phyloP scores from a whole-genome alignment of 75 land plant genomes.

The Sequoia sempervirens region DNA sequence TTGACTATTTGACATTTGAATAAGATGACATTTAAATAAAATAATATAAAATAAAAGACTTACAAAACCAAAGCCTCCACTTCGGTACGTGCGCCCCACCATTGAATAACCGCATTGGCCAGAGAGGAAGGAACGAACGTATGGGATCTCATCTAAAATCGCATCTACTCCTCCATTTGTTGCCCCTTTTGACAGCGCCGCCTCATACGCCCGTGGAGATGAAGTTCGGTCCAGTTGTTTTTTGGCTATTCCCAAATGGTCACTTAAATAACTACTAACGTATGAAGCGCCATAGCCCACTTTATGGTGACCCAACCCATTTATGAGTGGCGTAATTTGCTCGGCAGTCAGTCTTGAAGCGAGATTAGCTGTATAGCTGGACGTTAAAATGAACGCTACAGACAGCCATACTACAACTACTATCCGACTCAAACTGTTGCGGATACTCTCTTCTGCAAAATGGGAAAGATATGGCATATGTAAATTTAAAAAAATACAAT shows the following conservation, averaged over 20 bases:
- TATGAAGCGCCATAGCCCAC: constrained; percentile 23
- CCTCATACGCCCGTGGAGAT: neutral
- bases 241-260: neutral
- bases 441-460: constrained; percentile 53
- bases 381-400: constrained; percentile 64
- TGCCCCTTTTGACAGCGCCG: too few species aligned
- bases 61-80: too few species aligned
- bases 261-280: constrained; percentile 22
- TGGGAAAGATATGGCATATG: too few species aligned
- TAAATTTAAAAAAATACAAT: too few species aligned
- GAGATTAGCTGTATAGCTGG: constrained; percentile 76
- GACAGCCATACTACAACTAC: constrained; percentile 70
- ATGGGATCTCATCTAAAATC: too few species aligned
- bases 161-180: too few species aligned
- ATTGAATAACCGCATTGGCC: neutral
- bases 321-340: constrained; percentile 44
- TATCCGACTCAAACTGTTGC: constrained; percentile 49
- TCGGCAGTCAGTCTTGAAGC: constrained; percentile 59
- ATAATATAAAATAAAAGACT: too few species aligned
- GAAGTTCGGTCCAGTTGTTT: neutral
- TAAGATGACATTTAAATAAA: too few species aligned
- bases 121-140: too few species aligned
- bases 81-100: too few species aligned
- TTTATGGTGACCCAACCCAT: constrained; percentile 40
- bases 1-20: too few species aligned